These are phyloP conservation scores for Lentithecium fluviatile DNA, from an alignment of 495 filamentous ascomycete genomes.

Conservation along the genomic window DNA sequence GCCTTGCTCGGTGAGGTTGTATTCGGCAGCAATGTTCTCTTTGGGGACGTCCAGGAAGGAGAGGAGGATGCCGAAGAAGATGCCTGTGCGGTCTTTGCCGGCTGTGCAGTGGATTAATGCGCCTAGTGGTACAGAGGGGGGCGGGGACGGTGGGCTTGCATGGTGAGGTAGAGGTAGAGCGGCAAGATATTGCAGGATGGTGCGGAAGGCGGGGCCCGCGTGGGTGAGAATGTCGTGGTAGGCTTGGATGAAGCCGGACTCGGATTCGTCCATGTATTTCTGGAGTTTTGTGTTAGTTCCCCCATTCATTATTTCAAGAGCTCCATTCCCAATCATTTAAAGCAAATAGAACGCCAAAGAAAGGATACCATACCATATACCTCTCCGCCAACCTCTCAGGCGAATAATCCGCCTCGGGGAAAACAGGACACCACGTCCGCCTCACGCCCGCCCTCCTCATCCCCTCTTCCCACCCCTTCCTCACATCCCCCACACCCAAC, in stretches of 20 bases:
- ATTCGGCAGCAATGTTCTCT: conserved; percentile 40
- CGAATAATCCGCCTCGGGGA: conserved; percentile 43
- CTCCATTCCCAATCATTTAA: background rate
- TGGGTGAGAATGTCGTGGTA: conserved; percentile 42
- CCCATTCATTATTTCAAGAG: background rate
- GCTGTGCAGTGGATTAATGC: conserved; percentile 46
- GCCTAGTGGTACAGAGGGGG: conserved; percentile 18
- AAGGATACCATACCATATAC: conserved; percentile 33
- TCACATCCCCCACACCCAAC: conserved; percentile 25
- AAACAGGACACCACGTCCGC: conserved; percentile 43
- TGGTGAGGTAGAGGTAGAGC: conserved; percentile 3
- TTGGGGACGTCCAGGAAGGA: conserved; percentile 36
- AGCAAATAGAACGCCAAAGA: background rate
- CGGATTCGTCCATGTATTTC: background rate
- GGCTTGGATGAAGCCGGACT: conserved; percentile 41
- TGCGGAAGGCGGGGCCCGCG: conserved; percentile 33
- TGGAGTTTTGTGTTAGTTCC: background rate
- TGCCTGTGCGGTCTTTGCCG: conserved; percentile 48
- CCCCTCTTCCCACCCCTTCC: conserved; percentile 28
- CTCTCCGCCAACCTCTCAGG: conserved; percentile 44
- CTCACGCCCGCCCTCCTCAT: conserved; percentile 24
- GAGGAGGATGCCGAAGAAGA: conserved; percentile 44
- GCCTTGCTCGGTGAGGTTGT: conserved; percentile 42
- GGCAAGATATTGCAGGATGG: conserved; percentile 39
- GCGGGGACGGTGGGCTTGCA: background rate